Evolutionary conservation across 75 land plant genomes (phyloP), one percentile per base, ranked within the genome.

Genomic region (Picea sitchensis): DNA sequence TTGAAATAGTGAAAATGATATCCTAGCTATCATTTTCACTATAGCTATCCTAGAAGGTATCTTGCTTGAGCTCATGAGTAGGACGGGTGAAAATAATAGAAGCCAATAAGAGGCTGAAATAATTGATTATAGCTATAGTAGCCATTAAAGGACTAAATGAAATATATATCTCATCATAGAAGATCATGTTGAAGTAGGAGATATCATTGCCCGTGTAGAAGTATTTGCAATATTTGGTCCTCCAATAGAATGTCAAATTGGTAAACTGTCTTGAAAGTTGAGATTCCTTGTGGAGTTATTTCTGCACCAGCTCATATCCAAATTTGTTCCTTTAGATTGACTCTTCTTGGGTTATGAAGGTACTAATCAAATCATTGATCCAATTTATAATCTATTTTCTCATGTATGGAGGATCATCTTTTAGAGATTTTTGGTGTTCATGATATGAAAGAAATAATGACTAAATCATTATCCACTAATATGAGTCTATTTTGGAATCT

Each of bases 351-450:
- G 62, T 76, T 59, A 76, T 17, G 18, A 76, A 76, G 78, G 78
- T 31, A 76, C 78, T 14, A 76, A 30, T 76, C 77, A 76, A 76
- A 76, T 76, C 47, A 0, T 0, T 76, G 59, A 26, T 76, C 15
- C 51, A 57, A 58, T 76, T 58, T 76, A 76, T 76, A 76, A 76
- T 34, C 7, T 32, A 54, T 76, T 57, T 31, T 0, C n/a, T 76
- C n/a, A 14, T 13, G 77, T 76, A 54, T 76, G 58, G 58, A 31
- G 31, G 77, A 58, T 17, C 58, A 69, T 36, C 12, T 69, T 36
- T 15, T 38, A 69, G 47, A 36, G 11, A 69, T 69, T 38, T 69
- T 69, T 69, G 34, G 18, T 36, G 44, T 6, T 0, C 44, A 69
- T 76, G 14, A 76, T 76, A 76, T 11, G 5, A 57, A 76, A 58